Percentiles rank a stretch among this genome's conserved stretches.
Evolutionary conservation across 2,329 filamentous ascomycete genomes (phyloP).

Genomic region (Hypoxylon sp.): DNA sequence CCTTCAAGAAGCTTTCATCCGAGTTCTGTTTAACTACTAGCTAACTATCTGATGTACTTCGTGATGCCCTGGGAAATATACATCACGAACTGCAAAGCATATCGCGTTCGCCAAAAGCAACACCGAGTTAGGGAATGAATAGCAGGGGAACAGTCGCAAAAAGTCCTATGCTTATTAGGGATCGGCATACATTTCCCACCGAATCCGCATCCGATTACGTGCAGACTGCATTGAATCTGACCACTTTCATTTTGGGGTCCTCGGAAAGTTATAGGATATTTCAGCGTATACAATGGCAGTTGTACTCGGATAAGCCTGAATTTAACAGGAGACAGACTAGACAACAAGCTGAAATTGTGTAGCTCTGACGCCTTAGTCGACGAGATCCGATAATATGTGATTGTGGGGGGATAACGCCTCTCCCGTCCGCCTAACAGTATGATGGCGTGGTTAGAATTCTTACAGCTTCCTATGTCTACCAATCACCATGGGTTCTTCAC

Average conservation of each 20-base stretch:
- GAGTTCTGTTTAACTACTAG: neutral
- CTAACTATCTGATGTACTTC: neutral
- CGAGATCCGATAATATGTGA: conserved; percentile 1
- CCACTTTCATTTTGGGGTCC: neutral
- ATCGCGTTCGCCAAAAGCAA: neutral
- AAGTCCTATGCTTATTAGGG: neutral
- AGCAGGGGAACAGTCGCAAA: neutral
- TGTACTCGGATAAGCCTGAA: neutral
- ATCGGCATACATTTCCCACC: neutral
- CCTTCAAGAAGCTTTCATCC: neutral
- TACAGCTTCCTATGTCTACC: conserved; percentile 5
- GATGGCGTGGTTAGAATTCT: conserved; percentile 10
- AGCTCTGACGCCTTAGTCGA: neutral
- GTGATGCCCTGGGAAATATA: neutral
- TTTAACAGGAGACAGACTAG: neutral
- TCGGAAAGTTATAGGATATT: neutral
- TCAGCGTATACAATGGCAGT: neutral
- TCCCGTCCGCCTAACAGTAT: conserved; percentile 4
- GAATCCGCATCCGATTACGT: neutral
- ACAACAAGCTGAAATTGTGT: conserved; percentile 2
- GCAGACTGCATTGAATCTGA: neutral
- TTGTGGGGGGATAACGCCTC: neutral
- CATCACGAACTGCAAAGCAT: neutral
- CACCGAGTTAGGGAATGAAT: neutral
- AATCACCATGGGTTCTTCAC: conserved; percentile 4